Evolutionary conservation across 306 rosid species (phyloP).

Genomic region (Vigna hirtella): DNA sequence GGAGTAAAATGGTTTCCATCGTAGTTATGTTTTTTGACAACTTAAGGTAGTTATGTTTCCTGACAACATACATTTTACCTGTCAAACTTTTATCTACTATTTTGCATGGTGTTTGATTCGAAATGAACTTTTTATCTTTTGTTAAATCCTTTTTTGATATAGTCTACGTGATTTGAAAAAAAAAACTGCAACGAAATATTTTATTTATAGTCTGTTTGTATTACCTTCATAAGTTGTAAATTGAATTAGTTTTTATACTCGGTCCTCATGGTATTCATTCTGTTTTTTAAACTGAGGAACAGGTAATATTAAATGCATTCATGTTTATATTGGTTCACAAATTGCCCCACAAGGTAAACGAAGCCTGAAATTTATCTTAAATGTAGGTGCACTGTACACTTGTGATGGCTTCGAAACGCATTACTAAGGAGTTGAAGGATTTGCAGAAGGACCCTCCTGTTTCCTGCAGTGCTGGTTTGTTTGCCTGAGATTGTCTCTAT

Average conservation of each 20-base stretch:
- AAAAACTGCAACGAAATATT: neutral
- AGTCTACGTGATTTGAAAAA: neutral
- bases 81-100: neutral
- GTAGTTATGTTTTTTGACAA: neutral
- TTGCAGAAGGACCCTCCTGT: slow-evolving; percentile 74
- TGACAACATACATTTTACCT: neutral
- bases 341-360: neutral
- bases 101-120: neutral
- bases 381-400: slow-evolving; percentile 16
- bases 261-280: neutral
- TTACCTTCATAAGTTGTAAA: neutral
- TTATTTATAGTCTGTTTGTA: neutral
- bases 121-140: neutral
- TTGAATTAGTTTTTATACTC: neutral
- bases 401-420: slow-evolving; percentile 70
- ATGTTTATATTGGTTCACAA: neutral
- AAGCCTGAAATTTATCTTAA: neutral
- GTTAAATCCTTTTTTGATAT: neutral
- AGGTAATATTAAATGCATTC: neutral
- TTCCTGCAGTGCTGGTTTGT: slow-evolving; percentile 78
- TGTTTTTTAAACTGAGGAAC: neutral
- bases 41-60: neutral
- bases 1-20: neutral
- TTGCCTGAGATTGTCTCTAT: neutral
- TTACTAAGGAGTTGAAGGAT: slow-evolving; percentile 73